These are phyloP conservation scores for Cornus controversa DNA, from an alignment of 148 eudicot genomes.

Conservation along the genomic window DNA sequence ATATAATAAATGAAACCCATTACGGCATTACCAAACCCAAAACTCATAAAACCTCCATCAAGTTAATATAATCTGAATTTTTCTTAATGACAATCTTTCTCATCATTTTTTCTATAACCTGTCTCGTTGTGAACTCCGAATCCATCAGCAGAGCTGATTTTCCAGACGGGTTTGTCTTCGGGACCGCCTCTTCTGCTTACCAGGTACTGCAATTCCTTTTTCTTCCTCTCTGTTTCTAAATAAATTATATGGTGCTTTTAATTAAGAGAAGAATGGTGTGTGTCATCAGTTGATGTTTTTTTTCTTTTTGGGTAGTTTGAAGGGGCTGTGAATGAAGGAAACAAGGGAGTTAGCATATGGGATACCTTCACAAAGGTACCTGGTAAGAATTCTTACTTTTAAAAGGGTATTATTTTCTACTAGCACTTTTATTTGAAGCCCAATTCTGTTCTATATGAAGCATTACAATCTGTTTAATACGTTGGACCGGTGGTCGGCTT, in stretches of 20 bases:
- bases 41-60: not conserved
- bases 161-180: conserved; percentile 74
- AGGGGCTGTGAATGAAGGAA: conserved; percentile 96
- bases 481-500: not conserved
- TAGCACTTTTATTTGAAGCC: not conserved
- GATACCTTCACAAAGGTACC: conserved; percentile 67
- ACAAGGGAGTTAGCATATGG: conserved; percentile 88
- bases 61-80: not conserved
- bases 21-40: conserved; percentile 1
- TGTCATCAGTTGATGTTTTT: not conserved
- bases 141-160: conserved; percentile 60
- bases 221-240: not conserved
- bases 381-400: conserved; percentile 23
- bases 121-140: conserved; percentile 21
- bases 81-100: not conserved
- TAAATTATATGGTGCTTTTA: not conserved
- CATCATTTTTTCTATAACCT: conserved; percentile 1
- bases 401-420: not conserved
- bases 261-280: no score
- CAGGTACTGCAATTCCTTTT: conserved; percentile 46
- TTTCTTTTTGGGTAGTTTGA: conserved; percentile 79
- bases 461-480: not conserved
- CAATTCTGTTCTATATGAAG: not conserved
- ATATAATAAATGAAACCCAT: not conserved
- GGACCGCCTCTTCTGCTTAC: conserved; percentile 94